Evolutionary conservation across 495 filamentous ascomycete species (phyloP), one percentile per base, ranked within the genome.

Genomic region (Trichoderma gamsii): DNA sequence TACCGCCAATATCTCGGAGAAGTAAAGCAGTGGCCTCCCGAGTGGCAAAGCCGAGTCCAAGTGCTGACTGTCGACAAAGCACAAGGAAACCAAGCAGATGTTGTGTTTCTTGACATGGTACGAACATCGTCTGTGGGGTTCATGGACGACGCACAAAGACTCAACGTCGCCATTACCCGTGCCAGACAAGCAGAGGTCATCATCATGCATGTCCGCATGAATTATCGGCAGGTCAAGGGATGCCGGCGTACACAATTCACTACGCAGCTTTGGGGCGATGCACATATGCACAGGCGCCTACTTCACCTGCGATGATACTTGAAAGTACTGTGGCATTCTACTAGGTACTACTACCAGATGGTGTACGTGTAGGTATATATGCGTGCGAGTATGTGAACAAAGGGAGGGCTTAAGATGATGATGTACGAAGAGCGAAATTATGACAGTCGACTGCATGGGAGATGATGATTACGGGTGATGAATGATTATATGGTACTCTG

Each of bases 81-180:
- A 2, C 74, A 76, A 43, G 73, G 74, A 2, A 67, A 72, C 38
- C 71, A 76, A 41, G 73, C 73, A 4, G 74, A 76, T 27, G 67
- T 74, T n/a, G 69, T 76, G 3, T 70, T 73, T 64, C 51, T 76
- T 15, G 74, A 76, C 66, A 51, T 74, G 25, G 71, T 72, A 3
- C 68, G 67, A 27, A 64, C 41, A 11, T 32, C 18, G 0, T 46
- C 67, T 0, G 69, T 67, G 2, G 51, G 56, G 0, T 74, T 74
- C 65, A 69, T 70, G 2, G 71, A 73, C 21, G 63, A 73, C 3
- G 63, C 68, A 0, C 68, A 74, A 52, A 59, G 72, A 25, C 69
- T 72, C 9, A 70, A 69, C 41, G 73, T 73, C 0, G 72, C 69
- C 8, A 12, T 71, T 8, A 74, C 74, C 6, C 69, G 71, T 0